These are phyloP conservation scores for Tuber umbilicatum DNA, from an alignment of 495 filamentous ascomycete genomes.

Conservation along the genomic window DNA sequence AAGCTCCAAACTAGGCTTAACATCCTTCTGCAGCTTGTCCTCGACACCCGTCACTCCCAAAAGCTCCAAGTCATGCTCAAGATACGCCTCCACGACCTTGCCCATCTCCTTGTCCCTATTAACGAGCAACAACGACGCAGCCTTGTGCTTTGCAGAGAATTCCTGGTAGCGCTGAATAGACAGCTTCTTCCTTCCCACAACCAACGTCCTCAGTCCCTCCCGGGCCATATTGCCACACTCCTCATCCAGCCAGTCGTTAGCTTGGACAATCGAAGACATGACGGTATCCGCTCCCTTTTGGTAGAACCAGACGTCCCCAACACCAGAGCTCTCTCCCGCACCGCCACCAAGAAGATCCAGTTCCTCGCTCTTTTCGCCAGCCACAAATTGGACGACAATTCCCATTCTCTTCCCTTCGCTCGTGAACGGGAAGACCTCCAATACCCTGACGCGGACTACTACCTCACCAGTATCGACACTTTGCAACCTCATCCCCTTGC, in stretches of 20 bases:
- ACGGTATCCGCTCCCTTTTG: slow-evolving; percentile 98
- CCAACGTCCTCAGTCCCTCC: slow-evolving; percentile 88
- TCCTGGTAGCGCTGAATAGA: slow-evolving; percentile 68
- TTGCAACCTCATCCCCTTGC: slow-evolving; percentile 73
- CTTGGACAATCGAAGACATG: slow-evolving; percentile 85
- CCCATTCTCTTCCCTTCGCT: slow-evolving; percentile 98
- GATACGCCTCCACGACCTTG: slow-evolving; percentile 65
- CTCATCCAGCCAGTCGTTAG: slow-evolving; percentile 98
- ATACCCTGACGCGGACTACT: slow-evolving; percentile 79
- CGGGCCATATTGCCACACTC: slow-evolving; percentile 98
- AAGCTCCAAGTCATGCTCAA: slow-evolving; percentile 84
- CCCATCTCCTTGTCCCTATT: slow-evolving; percentile 76
- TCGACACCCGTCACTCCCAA: slow-evolving; percentile 96
- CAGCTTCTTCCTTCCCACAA: slow-evolving; percentile 80
- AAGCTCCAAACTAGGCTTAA: slow-evolving; percentile 88
- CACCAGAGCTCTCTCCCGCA: slow-evolving; percentile 13
- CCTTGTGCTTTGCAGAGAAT: slow-evolving; percentile 67
- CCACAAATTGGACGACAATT: slow-evolving; percentile 78
- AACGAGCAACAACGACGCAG: slow-evolving; percentile 71
- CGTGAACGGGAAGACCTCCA: slow-evolving; percentile 96
- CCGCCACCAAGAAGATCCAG: slow-evolving; percentile 41
- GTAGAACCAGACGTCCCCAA: slow-evolving; percentile 90
- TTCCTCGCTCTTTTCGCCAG: slow-evolving; percentile 6
- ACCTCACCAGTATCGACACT: slow-evolving; percentile 66
- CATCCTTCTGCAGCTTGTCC: slow-evolving; percentile 89